Evolutionary conservation across 345 rosid genomes (phyloP).

Genomic region (Arabis hirsuta): DNA sequence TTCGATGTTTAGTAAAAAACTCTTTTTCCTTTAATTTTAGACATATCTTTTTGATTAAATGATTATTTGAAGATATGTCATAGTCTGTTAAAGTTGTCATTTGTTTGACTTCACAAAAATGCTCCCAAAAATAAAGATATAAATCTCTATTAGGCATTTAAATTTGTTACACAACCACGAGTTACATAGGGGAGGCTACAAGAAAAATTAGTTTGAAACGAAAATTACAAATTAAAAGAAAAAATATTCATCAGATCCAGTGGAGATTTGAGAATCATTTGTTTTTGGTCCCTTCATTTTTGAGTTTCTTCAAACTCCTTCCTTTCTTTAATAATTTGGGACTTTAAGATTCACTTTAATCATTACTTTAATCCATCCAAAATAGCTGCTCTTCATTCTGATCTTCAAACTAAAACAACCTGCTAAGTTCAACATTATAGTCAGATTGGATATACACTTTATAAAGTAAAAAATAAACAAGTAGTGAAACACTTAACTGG

Average conservation of each 20-base stretch:
- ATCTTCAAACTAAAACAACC: conserved; percentile 10
- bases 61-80: no score
- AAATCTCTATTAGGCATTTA: neutral
- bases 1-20: no score
- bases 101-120: neutral
- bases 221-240: neutral
- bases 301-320: neutral
- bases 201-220: neutral
- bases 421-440: conserved; percentile 12
- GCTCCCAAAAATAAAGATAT: neutral
- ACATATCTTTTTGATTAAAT: no score
- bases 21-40: no score
- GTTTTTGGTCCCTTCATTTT: neutral
- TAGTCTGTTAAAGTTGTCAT: neutral
- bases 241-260: conserved; percentile 2
- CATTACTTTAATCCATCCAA: conserved; percentile 8
- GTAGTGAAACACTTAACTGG: conserved; percentile 28
- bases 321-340: neutral
- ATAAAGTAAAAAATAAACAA: conserved; percentile 23
- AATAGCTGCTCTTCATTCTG: conserved; percentile 26
- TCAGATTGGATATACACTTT: neutral
- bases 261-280: neutral
- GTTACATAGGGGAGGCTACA: conserved; percentile 13
- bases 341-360: conserved; percentile 16
- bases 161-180: conserved; percentile 5